Evolutionary conservation across 192 early-diverging fungal species (phyloP).

Genomic region (Linnemannia hyalina): DNA sequence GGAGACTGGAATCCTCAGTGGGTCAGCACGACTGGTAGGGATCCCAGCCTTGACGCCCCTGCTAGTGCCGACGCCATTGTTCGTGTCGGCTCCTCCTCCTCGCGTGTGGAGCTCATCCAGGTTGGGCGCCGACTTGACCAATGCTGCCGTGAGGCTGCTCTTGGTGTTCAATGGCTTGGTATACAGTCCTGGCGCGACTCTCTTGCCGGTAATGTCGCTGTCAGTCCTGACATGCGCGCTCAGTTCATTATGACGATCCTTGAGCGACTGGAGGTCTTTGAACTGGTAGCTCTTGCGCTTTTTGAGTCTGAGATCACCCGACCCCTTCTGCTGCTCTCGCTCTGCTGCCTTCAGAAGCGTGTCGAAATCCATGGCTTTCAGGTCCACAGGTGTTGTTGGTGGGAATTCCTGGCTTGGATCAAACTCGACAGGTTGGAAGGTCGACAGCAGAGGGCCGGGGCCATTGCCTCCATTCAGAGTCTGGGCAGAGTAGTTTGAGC

Average conservation of each 20-base stretch:
- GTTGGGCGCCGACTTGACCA: constrained; percentile 19
- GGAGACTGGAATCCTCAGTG: constrained; percentile 16
- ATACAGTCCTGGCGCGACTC: neutral
- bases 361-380: constrained; percentile 52
- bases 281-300: constrained; percentile 34
- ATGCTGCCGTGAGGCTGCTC: constrained; percentile 30
- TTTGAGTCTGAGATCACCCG: constrained; percentile 34
- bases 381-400: constrained; percentile 43
- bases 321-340: constrained; percentile 40
- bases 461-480: constrained; percentile 12
- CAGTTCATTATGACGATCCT: neutral
- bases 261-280: constrained; percentile 21
- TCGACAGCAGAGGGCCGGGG: neutral
- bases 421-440: constrained; percentile 20
- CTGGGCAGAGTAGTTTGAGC: constrained; percentile 25
- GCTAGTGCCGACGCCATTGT: constrained; percentile 7
- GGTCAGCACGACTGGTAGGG: neutral
- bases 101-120: constrained; percentile 13
- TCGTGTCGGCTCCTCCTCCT: neutral
- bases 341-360: constrained; percentile 40
- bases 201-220: neutral
- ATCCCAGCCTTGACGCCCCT: neutral
- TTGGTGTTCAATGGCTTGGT: constrained; percentile 14
- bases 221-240: constrained; percentile 1
- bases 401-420: constrained; percentile 42